Conservation (phyloP, 2,329 filamentous ascomycete species). For the Periconia sp. region DNA sequence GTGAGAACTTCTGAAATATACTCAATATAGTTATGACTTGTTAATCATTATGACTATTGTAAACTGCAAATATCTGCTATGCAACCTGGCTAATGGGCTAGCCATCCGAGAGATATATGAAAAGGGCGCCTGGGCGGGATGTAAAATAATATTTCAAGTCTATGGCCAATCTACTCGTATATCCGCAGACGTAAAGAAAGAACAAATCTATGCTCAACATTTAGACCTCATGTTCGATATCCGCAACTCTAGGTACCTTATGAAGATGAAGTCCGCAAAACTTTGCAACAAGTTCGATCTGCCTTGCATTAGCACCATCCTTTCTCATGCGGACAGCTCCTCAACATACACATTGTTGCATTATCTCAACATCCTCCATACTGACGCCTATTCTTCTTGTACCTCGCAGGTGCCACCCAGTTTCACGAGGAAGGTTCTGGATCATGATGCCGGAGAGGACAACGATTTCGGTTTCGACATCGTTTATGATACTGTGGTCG, state of each 20-base stretch:
- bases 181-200: no score
- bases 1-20: no score
- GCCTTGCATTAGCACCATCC: not conserved
- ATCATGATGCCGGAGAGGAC: conserved; percentile 60
- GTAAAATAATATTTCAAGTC: no score
- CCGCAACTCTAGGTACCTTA: conserved; percentile 10
- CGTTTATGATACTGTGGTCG: conserved; percentile 59
- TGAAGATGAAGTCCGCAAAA: conserved; percentile 6
- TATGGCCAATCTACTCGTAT: no score
- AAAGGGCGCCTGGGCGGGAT: no score
- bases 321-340: not conserved
- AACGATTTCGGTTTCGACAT: conserved; percentile 59
- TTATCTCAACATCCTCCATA: conserved; percentile 44
- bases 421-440: conserved; percentile 57
- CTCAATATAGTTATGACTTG: no score
- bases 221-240: conserved; percentile 15
- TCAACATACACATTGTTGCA: conserved; percentile 37
- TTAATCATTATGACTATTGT: no score
- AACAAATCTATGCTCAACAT: no score
- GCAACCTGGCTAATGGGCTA: no score
- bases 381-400: conserved; percentile 5
- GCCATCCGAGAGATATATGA: no score
- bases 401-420: conserved; percentile 59
- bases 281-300: conserved; percentile 13
- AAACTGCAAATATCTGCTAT: no score